Percentiles rank a stretch among this genome's conserved stretches.
phyloP scores from a whole-genome alignment of 441 rosid species.

The Capsella rubella region DNA sequence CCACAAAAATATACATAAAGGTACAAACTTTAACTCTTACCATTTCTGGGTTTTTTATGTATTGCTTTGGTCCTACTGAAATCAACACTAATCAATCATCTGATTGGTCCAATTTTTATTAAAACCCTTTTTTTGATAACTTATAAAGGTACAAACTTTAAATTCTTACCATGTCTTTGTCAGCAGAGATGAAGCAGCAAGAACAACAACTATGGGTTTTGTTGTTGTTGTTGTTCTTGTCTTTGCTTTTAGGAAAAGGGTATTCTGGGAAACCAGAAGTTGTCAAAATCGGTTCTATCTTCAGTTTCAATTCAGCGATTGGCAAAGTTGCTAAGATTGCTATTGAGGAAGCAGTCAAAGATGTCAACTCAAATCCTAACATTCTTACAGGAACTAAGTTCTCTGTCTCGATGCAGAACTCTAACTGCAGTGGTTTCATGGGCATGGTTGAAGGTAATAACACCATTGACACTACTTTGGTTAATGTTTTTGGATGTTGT shows the following conservation, averaged over 20 bases:
- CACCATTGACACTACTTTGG: too few species aligned
- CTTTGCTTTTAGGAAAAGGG: constrained; percentile 50
- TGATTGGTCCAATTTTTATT: too few species aligned
- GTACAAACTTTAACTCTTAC: background rate
- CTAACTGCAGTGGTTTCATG: constrained; percentile 85
- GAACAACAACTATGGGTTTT: constrained; percentile 34
- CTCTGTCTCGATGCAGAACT: constrained; percentile 50
- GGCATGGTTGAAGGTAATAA: constrained; percentile 83
- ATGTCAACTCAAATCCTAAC: constrained; percentile 72
- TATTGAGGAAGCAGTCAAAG: constrained; percentile 86
- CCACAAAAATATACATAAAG: background rate
- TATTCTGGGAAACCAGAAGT: constrained; percentile 60
- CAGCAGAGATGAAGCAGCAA: constrained; percentile 48
- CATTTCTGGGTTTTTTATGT: too few species aligned
- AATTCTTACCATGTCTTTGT: background rate
- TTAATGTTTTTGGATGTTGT: background rate
- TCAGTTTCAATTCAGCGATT: constrained; percentile 63
- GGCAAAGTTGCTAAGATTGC: constrained; percentile 92
- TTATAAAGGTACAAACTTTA: background rate
- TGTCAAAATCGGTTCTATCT: constrained; percentile 77
- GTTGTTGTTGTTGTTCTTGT: constrained; percentile 23
- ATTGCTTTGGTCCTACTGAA: too few species aligned
- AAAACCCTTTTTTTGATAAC: too few species aligned
- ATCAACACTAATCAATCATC: too few species aligned
- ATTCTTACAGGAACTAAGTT: constrained; percentile 68